phyloP scores from a whole-genome alignment of 2,329 filamentous ascomycete species.

The Metarhizium guizhouense region DNA sequence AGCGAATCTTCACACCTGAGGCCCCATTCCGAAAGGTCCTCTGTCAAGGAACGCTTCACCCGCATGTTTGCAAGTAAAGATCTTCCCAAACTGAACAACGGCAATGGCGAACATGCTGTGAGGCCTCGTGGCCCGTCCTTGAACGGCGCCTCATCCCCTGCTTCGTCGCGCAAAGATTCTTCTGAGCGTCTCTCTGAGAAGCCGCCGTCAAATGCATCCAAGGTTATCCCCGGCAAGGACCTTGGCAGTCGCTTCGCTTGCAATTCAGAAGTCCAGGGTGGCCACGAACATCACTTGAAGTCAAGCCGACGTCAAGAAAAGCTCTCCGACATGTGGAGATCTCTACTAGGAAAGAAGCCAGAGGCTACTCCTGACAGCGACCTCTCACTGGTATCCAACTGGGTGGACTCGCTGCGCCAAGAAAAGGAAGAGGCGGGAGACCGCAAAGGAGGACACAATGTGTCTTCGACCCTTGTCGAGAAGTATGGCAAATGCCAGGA shows the following conservation, averaged over 20 bases:
- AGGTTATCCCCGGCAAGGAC: conserved; percentile 23
- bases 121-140: conserved; percentile 27
- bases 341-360: conserved; percentile 76
- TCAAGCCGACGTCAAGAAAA: conserved; percentile 91
- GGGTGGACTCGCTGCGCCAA: conserved; percentile 87
- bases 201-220: conserved; percentile 19
- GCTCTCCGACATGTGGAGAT: conserved; percentile 82
- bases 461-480: conserved; percentile 69
- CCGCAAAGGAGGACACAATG: conserved; percentile 66
- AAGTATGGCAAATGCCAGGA: conserved; percentile 99
- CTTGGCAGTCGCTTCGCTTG: conserved; percentile 41
- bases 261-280: conserved; percentile 47
- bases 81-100: conserved; percentile 23
- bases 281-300: conserved; percentile 82
- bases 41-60: conserved; percentile 55
- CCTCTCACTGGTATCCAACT: conserved; percentile 85
- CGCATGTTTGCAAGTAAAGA: conserved; percentile 58
- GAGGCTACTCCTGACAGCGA: conserved; percentile 67
- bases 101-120: conserved; percentile 23
- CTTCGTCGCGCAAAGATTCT: conserved; percentile 35
- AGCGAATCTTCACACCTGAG: conserved; percentile 18
- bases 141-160: conserved; percentile 25
- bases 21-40: conserved; percentile 41
- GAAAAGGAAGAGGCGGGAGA: conserved; percentile 82
- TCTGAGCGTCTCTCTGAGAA: conserved; percentile 17